Evolutionary conservation across 1,284 basidiomycete genomes (phyloP).

Genomic region (Melampsora larici-populina): DNA sequence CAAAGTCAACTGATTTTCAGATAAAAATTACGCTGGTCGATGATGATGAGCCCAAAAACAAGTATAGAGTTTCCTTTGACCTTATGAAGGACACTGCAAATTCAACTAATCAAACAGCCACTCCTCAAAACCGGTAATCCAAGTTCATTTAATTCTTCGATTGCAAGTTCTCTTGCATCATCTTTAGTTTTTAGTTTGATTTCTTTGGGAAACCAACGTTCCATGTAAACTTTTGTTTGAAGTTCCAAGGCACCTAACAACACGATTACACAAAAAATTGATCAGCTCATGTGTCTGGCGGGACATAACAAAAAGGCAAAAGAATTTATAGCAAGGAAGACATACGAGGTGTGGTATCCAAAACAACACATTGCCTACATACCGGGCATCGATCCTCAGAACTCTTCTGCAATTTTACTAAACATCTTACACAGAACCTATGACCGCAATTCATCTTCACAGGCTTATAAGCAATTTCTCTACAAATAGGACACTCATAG

Average conservation of each 20-base stretch:
- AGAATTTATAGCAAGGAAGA: not conserved
- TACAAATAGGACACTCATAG: not conserved
- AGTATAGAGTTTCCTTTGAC: no score
- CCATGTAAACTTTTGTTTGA: not conserved
- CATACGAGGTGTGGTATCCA: not conserved
- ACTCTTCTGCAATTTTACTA: not conserved
- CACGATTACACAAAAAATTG: not conserved
- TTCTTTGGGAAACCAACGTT: not conserved
- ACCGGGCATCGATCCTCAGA: not conserved
- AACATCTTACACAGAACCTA: not conserved
- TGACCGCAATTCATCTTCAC: not conserved
- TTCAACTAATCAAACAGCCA: not conserved
- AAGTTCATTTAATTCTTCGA: not conserved
- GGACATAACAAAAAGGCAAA: not conserved
- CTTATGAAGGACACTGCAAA: not conserved
- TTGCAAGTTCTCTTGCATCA: not conserved
- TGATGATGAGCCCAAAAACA: no score
- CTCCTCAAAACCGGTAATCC: not conserved
- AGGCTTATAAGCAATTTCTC: not conserved
- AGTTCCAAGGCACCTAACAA: not conserved
- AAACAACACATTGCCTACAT: not conserved
- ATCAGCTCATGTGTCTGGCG: not conserved
- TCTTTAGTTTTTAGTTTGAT: not conserved
- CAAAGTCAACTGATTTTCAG: no score
- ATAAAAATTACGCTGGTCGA: no score